Percentiles rank a stretch among this genome's conserved stretches.
phyloP scores from a whole-genome alignment of 176 grass and related monocot genomes.

The Carex scoparia region DNA sequence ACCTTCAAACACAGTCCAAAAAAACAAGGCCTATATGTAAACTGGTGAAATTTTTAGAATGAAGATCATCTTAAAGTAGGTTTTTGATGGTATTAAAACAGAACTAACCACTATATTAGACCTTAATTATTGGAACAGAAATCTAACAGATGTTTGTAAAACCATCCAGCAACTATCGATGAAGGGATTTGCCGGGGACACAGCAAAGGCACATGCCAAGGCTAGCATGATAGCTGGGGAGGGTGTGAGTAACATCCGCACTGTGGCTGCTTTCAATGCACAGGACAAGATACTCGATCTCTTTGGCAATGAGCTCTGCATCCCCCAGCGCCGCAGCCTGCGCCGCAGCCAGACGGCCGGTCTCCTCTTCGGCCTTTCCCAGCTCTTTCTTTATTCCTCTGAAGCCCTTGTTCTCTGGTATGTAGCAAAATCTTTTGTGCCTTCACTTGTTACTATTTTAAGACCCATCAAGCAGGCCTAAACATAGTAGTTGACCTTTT shows the following conservation, averaged over 20 bases:
- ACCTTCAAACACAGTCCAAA: no score
- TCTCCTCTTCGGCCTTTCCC: conserved; percentile 78
- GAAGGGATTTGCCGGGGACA: conserved; percentile 96
- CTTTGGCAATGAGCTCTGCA: conserved; percentile 64
- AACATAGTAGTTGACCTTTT: background rate
- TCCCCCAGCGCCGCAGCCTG: conserved; percentile 69
- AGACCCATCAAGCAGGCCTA: background rate
- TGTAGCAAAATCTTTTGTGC: background rate
- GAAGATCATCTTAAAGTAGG: conserved; percentile 2
- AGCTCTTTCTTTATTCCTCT: conserved; percentile 77
- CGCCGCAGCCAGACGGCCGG: conserved; percentile 85
- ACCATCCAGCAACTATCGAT: conserved; percentile 81
- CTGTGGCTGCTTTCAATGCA: conserved; percentile 89
- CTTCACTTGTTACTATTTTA: background rate
- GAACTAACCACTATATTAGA: background rate
- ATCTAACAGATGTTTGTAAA: background rate
- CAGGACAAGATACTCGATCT: conserved; percentile 71
- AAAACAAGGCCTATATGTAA: background rate
- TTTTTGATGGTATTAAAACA: background rate
- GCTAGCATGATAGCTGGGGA: conserved; percentile 93
- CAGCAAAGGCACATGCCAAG: conserved; percentile 88
- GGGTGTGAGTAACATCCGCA: conserved; percentile 93
- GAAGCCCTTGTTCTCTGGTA: conserved; percentile 91
- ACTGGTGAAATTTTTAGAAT: background rate
- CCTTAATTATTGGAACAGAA: background rate